Conservation (phyloP, 2,329 filamentous ascomycete species). For the Pseudogymnoascus sp. region DNA sequence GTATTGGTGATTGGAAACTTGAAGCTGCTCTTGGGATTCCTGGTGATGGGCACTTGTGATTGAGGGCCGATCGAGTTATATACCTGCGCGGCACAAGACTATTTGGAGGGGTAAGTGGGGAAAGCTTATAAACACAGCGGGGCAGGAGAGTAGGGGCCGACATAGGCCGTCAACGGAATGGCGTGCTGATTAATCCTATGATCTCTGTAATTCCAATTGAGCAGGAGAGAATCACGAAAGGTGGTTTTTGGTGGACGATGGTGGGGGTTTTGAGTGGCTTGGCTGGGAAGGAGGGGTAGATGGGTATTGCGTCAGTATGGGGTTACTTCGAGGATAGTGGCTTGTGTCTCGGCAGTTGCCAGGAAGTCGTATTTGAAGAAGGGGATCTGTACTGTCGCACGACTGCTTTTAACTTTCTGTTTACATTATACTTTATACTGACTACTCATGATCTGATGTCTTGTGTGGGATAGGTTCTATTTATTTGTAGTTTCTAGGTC, state of each 20-base stretch:
- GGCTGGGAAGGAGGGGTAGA: neutral
- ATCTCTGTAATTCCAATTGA: neutral
- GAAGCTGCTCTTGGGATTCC: neutral
- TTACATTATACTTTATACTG: neutral
- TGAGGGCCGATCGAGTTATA: neutral
- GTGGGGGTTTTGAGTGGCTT: neutral
- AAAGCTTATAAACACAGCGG: slow-evolving; percentile 5
- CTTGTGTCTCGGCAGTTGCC: neutral
- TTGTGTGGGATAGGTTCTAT: slow-evolving; percentile 2
- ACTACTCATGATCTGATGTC: neutral
- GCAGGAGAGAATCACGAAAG: neutral
- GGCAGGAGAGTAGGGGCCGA: neutral
- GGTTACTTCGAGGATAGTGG: neutral
- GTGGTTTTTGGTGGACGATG: neutral
- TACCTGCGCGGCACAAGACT: neutral
- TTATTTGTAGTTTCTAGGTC: slow-evolving; percentile 6
- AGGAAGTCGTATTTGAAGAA: neutral
- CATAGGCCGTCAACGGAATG: neutral
- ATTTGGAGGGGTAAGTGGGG: neutral
- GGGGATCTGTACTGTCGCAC: neutral
- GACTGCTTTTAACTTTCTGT: neutral
- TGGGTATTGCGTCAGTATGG: neutral
- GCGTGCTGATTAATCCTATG: neutral
- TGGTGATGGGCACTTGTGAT: neutral
- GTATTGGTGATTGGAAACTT: neutral